These are phyloP conservation scores for Mycena sanguinolenta DNA, from an alignment of 768 basidiomycete species.

Conservation along the genomic window DNA sequence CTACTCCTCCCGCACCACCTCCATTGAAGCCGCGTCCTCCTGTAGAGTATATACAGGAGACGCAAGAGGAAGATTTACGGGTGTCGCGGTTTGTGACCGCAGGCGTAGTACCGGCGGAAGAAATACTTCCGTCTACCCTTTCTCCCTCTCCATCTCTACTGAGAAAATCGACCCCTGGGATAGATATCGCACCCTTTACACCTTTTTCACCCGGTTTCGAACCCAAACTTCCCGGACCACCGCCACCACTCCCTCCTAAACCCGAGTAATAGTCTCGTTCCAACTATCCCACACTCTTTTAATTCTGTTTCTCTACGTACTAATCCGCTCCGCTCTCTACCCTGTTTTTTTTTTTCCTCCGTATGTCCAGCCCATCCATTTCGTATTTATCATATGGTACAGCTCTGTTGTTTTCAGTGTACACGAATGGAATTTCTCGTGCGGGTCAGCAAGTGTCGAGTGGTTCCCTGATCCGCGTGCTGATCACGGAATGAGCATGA, in stretches of 20 bases:
- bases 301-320: neutral
- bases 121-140: constrained; percentile 35
- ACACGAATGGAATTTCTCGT: neutral
- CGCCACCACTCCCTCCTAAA: constrained; percentile 53
- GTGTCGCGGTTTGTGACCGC: constrained; percentile 58
- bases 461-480: too few species aligned
- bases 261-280: constrained; percentile 43
- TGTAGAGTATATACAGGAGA: constrained; percentile 84
- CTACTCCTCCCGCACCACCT: constrained; percentile 63
- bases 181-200: constrained; percentile 62
- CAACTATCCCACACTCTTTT: constrained; percentile 30
- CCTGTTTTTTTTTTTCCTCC: constrained; percentile 15
- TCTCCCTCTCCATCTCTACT: constrained; percentile 35
- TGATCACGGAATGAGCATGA: too few species aligned
- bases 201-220: constrained; percentile 60
- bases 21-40: constrained; percentile 85
- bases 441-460: too few species aligned
- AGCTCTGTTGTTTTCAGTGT: constrained; percentile 18
- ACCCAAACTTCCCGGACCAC: constrained; percentile 47
- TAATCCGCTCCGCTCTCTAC: constrained; percentile 29
- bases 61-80: constrained; percentile 79
- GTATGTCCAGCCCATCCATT: neutral
- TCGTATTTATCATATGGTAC: constrained; percentile 34
- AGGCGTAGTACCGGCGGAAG: constrained; percentile 45
- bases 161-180: constrained; percentile 36